Conservation (phyloP, 2,329 filamentous ascomycete species). For the Fusarium luffae region DNA sequence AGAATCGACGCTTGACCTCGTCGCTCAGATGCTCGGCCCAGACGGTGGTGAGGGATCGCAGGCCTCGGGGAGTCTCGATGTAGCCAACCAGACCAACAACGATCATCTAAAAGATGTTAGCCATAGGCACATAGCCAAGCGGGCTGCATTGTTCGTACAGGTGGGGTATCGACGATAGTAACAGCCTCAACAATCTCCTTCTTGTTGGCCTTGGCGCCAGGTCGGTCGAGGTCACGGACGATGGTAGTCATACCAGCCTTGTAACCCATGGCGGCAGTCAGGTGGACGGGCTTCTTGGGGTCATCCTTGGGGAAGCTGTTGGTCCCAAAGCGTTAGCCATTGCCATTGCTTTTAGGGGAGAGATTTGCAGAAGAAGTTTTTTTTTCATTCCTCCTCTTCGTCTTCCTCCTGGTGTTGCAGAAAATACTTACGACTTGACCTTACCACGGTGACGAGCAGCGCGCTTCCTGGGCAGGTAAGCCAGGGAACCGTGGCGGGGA, state of each 20-base stretch:
- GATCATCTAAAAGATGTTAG: slow-evolving; percentile 90
- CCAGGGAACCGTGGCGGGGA: slow-evolving; percentile 94
- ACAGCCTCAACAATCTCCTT: slow-evolving; percentile 94
- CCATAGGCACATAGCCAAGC: slow-evolving; percentile 79
- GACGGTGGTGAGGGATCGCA: slow-evolving; percentile 98
- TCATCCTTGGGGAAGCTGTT: slow-evolving; percentile 99
- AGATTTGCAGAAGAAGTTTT: slow-evolving; percentile 1
- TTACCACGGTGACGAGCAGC: slow-evolving; percentile 94
- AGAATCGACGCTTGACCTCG: slow-evolving; percentile 99
- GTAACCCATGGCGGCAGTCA: slow-evolving; percentile 98
- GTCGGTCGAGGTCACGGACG: slow-evolving; percentile 98
- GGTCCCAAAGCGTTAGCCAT: slow-evolving; percentile 45
- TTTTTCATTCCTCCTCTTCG: neutral
- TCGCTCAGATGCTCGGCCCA: slow-evolving; percentile 99
- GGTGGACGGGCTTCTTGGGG: slow-evolving; percentile 98
- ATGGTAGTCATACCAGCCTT: slow-evolving; percentile 99
- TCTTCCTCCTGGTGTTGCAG: neutral
- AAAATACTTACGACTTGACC: slow-evolving; percentile 89
- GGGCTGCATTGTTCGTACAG: slow-evolving; percentile 90
- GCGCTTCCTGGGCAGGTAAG: slow-evolving; percentile 89
- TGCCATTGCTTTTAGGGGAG: neutral
- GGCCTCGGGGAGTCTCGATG: slow-evolving; percentile 99
- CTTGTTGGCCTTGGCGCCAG: slow-evolving; percentile 99
- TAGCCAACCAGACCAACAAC: slow-evolving; percentile 99
- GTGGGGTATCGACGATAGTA: slow-evolving; percentile 90